Evolutionary conservation across 208 protist genomes (phyloP).

Genomic region (Wallacemonas sp.): DNA sequence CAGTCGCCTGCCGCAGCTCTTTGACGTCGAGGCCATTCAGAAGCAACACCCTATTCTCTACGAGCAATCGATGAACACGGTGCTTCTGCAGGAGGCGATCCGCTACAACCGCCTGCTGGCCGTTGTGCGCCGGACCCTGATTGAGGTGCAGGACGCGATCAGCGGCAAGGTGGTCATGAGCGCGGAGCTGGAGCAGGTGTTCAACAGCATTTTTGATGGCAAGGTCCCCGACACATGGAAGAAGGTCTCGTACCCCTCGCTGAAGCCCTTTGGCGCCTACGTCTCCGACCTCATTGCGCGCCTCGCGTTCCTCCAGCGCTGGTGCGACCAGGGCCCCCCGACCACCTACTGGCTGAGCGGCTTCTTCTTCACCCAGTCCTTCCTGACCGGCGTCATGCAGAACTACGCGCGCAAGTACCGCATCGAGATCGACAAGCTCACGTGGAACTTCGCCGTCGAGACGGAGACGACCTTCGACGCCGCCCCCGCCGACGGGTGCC

Average conservation of each 20-base stretch:
- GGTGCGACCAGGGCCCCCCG: conserved; percentile 86
- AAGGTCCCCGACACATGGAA: conserved; percentile 93
- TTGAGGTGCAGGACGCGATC: conserved; percentile 95
- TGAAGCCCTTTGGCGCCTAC: conserved; percentile 97
- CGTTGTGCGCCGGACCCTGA: conserved; percentile 90
- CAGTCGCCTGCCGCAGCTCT: conserved; percentile 79
- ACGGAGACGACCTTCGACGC: conserved; percentile 21
- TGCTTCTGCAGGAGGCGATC: conserved; percentile 93
- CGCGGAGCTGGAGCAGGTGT: conserved; percentile 94
- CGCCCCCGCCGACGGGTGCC: conserved; percentile 86
- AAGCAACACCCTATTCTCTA: conserved; percentile 89
- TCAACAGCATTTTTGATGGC: conserved; percentile 93
- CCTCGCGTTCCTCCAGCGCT: conserved; percentile 91
- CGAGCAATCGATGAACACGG: conserved; percentile 96
- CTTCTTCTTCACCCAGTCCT: conserved; percentile 98
- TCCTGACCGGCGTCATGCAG: conserved; percentile 96
- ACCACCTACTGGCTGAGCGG: conserved; percentile 95
- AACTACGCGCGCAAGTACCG: conserved; percentile 96
- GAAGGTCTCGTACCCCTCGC: conserved; percentile 94
- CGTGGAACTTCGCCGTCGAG: conserved; percentile 92
- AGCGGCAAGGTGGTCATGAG: conserved; percentile 98
- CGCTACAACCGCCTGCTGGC: conserved; percentile 94
- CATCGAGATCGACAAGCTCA: conserved; percentile 97
- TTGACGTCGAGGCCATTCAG: conserved; percentile 92
- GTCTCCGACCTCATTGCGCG: conserved; percentile 94